Base-by-base conservation (phyloP, 2,329 filamentous ascomycete genomes). In the Fusarium sp. region DNA sequence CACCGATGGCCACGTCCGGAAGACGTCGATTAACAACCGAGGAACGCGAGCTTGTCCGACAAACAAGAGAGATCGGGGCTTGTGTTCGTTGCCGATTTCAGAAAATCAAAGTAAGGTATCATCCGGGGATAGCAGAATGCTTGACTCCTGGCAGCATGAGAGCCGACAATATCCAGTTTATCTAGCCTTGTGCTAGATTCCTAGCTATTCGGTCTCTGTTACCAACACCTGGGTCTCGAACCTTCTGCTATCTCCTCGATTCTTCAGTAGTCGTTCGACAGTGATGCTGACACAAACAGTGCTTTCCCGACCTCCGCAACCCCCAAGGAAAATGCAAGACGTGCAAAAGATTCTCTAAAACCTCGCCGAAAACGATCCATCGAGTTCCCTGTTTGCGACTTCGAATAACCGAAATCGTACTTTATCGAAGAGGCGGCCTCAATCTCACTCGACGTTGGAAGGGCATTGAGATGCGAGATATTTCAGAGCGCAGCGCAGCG, bases 341-440 rank as follows among this genome's bases (percentile, higher is more conserved):
- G 3, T 86, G 84, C 63, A 62, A 72, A 8, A 71, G 67, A 2
- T 77, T 83, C 4, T 74, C 77, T 12, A 75, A 71, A 30, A 77
- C 76, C 1, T 84, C 83, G 0, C 81, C 80, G 38, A 86, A 84
- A 65, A 81, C 82, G 3, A 80, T 86, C 7, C 84, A 86, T 55
- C 75, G 77, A 26, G 71, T 82, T 6, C 78, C 79, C 0, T 87
- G 85, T 57, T 71, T 78, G 15, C 80, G 84, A 13, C 79, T 76
- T 65, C 83, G 82, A 64, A 74, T 86, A 12, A 79, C 77, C 26
- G 78, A 82, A 10, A 75, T 81, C 16, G 67, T 75, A 1, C 71
- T 84, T 6, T 83, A 79, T 62, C 83, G 84, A n/a, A 71, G 73
- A 2, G 80, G 82, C 6, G 82, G 82, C 2, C 76, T 85, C 15